Percentiles rank a stretch among this genome's conserved stretches.
Conservation (phyloP, 495 filamentous ascomycete species). For the Trichocladium uniseriatum region DNA sequence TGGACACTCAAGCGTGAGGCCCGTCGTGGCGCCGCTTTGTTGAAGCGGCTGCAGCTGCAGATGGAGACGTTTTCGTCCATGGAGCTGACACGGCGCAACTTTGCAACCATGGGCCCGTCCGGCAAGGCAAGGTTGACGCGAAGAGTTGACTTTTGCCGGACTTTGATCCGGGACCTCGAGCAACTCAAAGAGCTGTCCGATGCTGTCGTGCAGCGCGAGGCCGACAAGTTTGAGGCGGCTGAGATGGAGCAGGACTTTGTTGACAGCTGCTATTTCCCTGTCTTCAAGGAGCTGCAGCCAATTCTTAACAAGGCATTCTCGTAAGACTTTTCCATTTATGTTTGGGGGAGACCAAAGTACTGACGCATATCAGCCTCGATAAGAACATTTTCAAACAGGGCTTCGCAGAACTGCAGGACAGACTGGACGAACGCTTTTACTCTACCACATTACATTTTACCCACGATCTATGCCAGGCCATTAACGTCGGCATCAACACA, state of each 20-base stretch:
- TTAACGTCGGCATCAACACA: conserved; percentile 56
- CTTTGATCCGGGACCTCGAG: conserved; percentile 65
- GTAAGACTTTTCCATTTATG: conserved; percentile 42
- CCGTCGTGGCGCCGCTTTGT: conserved; percentile 75
- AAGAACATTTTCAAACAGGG: conserved; percentile 62
- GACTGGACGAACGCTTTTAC: conserved; percentile 62
- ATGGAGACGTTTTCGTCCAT: conserved; percentile 92
- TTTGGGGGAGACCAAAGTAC: background rate
- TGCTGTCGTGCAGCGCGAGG: conserved; percentile 61
- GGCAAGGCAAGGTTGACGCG: conserved; percentile 68
- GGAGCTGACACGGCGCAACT: conserved; percentile 91
- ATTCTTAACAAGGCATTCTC: conserved; percentile 66
- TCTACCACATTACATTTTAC: conserved; percentile 66
- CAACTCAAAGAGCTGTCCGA: conserved; percentile 59
- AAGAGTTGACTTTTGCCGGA: conserved; percentile 79
- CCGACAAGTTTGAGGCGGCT: conserved; percentile 62
- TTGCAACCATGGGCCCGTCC: conserved; percentile 77
- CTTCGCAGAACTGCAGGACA: conserved; percentile 51
- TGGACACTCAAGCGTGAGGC: conserved; percentile 97
- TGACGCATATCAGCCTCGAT: conserved; percentile 54
- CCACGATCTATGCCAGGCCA: conserved; percentile 58
- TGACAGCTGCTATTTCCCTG: conserved; percentile 83
- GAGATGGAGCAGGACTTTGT: conserved; percentile 66
- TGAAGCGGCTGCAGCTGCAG: conserved; percentile 88
- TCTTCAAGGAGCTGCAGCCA: conserved; percentile 65